phyloP scores from a whole-genome alignment of 176 grass and related monocot genomes.

The Phragmites australis region DNA sequence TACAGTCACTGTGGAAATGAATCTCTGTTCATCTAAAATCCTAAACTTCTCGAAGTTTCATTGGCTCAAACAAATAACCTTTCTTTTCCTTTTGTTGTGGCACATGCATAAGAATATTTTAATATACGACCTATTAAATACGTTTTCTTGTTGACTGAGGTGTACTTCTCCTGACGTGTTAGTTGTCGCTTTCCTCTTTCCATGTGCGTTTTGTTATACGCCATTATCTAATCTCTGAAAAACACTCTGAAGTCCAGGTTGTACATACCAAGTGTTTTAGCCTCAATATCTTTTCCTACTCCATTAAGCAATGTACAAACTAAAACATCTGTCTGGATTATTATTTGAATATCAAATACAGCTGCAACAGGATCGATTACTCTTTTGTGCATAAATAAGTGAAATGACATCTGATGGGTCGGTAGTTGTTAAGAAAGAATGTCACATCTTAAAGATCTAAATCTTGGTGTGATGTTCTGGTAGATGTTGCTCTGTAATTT shows the following conservation, averaged over 20 bases:
- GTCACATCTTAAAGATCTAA: background rate
- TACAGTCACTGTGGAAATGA: background rate
- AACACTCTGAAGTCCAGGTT: background rate
- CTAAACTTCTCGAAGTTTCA: background rate
- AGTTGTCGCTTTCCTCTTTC: slow-evolving; percentile 31
- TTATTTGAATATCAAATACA: slow-evolving; percentile 2
- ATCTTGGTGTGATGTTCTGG: background rate
- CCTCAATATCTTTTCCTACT: background rate
- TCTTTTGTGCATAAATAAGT: background rate
- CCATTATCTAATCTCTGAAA: slow-evolving; percentile 21
- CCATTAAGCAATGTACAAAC: slow-evolving; percentile 5
- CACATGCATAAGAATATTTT: background rate
- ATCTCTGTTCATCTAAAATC: background rate
- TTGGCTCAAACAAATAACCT: background rate
- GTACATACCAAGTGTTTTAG: slow-evolving; percentile 9
- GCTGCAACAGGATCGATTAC: background rate
- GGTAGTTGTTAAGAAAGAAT: background rate
- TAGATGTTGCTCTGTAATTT: background rate
- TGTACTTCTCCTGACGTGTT: background rate
- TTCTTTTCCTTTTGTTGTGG: background rate
- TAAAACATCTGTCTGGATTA: background rate
- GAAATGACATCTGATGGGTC: background rate
- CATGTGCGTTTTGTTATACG: background rate
- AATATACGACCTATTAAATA: background rate
- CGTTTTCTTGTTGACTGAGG: background rate